Base-by-base conservation (phyloP, 768 basidiomycete species). In the Cubamyces lactineus region DNA sequence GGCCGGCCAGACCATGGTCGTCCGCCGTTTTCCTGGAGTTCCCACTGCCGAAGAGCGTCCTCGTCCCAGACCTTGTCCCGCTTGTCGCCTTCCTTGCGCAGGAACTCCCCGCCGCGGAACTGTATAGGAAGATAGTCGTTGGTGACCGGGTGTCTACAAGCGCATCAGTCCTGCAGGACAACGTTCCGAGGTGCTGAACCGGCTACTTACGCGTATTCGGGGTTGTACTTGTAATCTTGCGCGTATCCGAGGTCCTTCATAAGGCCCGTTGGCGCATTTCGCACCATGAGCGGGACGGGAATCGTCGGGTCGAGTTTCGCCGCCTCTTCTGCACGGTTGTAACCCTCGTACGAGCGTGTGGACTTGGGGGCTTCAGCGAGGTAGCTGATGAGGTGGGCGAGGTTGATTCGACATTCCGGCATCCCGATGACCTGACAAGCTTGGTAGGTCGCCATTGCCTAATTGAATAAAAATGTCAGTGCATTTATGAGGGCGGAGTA, bases 281-380 rank as follows among this genome's bases (percentile, higher is more conserved):
- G 82, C 67, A 93, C 80, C 40, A 81, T 78, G 59, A 91, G 67
- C 0, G 93, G 93, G 1, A 94, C 89, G 3, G 86, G 80, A 50
- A 83, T 69, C 12, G 83, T 76, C 59, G 74, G 72, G 70, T 83
- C 84, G 59, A 67, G 67, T 69, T 82, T 82, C 6, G 85, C 88
- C 1, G 84, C 84, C 49, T 70, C 82, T 71, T 87, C 88, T 1
- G 89, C 89, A 34, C 80, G 77, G 23, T 83, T 84, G 74, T 93
- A 94, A 0, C 86, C 93, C 55, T 86, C 85, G 69, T 94, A 95
- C 3, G 88, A 74, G 21, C 92, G 84, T 0, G 90, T 92, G 30
- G 86, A 89, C 73, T 95, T 95, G 0, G 86, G 87, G 1, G 91
- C 87, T 72, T 92, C 89, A n/a, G 88, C 79, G 50, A 95, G 83